Evolutionary conservation across 1,284 basidiomycete genomes (phyloP), one percentile per base, ranked within the genome.

Genomic region (Tilletiaria anomala): DNA sequence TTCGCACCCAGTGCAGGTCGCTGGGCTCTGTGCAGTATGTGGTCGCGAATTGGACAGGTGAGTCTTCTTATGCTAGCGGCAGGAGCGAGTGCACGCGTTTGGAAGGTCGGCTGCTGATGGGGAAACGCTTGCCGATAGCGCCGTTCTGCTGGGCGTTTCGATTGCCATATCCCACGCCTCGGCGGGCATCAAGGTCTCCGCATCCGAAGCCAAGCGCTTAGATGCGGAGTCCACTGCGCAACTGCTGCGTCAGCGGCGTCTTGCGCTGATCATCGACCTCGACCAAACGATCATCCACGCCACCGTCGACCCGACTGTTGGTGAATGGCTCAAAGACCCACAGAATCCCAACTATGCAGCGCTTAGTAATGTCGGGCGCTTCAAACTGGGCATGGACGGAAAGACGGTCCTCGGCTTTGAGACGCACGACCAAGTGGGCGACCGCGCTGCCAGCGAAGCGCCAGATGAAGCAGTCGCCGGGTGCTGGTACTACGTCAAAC

Each of bases 261-360:
- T 97, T 17, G 86, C 85, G 10, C 78, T 97, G 48, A 94, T 97
- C 58, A 91, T 97, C 56, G 91, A 97, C 71, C 77, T 97, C 32
- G 91, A 97, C 71, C 91, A 97, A 69, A 97, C 91, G 5, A 88
- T 97, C 62, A 87, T 97, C 6, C 91, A 97, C 65, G 91, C 93
- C 8, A 96, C 91, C 0, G 91, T 96, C 24, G 91, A 97, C 68
- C 89, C 93, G 1, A 96, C 91, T 0, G 87, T 96, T 0, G 88
- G 87, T 19, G 89, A 96, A 65, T 96, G 91, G 91, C 83, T 94
- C 63, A 69, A 74, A 1, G 86, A 91, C 62, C 80, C 71, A 42
- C 72, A 72, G 45, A 89, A 89, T 69, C 83, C 86, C 8, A 91
- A 91, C 64, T 85, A 81, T 77, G 76, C 78, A 31, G 84, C 83